phyloP scores from a whole-genome alignment of 2,329 filamentous ascomycete genomes.

The Exutisphaerella laricina region DNA sequence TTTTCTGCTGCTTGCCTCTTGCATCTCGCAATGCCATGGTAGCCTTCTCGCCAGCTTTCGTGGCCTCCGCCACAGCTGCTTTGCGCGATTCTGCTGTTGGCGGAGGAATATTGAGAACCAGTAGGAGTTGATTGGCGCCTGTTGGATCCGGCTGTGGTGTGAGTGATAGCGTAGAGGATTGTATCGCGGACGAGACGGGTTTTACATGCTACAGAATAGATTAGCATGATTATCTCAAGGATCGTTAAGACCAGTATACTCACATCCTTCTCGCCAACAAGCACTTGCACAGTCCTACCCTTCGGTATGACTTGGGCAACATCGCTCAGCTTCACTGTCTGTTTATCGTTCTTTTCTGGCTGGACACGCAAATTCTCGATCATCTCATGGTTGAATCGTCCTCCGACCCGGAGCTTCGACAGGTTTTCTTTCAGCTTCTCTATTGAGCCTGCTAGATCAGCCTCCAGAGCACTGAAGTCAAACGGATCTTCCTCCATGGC shows the following conservation, averaged over 20 bases:
- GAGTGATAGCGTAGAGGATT: constrained; percentile 46
- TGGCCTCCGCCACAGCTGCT: constrained; percentile 29
- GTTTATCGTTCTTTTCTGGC: constrained; percentile 47
- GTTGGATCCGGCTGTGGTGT: constrained; percentile 47
- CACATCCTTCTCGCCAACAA: constrained; percentile 60
- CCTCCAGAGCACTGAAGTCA: constrained; percentile 55
- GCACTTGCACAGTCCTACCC: constrained; percentile 55
- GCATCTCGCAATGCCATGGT: constrained; percentile 40
- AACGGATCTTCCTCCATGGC: constrained; percentile 48
- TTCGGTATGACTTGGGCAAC: constrained; percentile 63
- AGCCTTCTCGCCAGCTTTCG: constrained; percentile 41
- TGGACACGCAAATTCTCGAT: constrained; percentile 59
- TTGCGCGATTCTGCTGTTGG: constrained; percentile 51
- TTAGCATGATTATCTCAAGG: constrained; percentile 1
- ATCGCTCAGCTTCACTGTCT: constrained; percentile 53
- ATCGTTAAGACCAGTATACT: constrained; percentile 26
- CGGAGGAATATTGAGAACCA: constrained; percentile 52
- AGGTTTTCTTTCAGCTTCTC: constrained; percentile 57
- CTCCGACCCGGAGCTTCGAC: constrained; percentile 56
- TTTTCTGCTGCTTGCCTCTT: constrained; percentile 46
- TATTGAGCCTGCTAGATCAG: constrained; percentile 50
- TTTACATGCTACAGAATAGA: constrained; percentile 46
- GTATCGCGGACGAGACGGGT: constrained; percentile 49
- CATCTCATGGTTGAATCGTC: constrained; percentile 56
- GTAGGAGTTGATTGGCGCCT: constrained; percentile 44